Base-by-base conservation (phyloP, 805 yeast species). In the Pichia phayaonensis region DNA sequence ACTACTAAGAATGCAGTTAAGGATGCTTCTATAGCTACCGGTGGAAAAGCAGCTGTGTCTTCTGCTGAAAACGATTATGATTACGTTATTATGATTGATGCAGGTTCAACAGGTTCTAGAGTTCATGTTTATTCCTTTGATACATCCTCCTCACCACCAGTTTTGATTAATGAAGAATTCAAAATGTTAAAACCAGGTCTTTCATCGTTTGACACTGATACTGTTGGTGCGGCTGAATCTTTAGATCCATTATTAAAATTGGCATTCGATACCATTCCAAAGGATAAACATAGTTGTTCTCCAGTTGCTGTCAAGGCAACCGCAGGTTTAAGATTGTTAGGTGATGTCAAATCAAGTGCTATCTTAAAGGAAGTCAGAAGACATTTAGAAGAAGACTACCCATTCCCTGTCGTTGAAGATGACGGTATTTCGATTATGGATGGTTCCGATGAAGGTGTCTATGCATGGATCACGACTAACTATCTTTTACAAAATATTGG, bases 291-390 rank as follows among this genome's bases (percentile, higher is more conserved):
- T 61, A 68, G 73, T 0, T 94, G 98, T 71, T 83, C 98, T 2
- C 99, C 98, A 8, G 79, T 94, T 44, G 95, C 97, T 1, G 96
- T 94, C 43, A 92, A 90, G 72, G 99, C 99, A 48, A 94, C 99
- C 45, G 99, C 99, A 27, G 99, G 99, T 40, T 77, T 94, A 63
- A 81, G 99, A 69, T 65, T 85, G 56, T 73, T 90, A 48, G 98
- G 99, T 50, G 80, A 78, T 47, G 84, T 75, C 46, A 85, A 85
- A 65, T 76, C 96, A 5, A 68, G 68, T 24, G 80, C 77, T 43
- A 94, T 94, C 50, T 74, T 94, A 60, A 73, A 71, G 8, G 87
- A 88, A 54, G 97, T 95, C 22, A 77, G 86, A 64, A 61, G 66
- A 12, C 94, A 89, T 63, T 73, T 94, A 56, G 88, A 86, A 64